A percentile compares a stretch with the other conserved stretches of the same genome.
These are phyloP conservation scores for Grigorovia jiainica DNA, from an alignment of 805 yeast genomes.

Conservation along the genomic window DNA sequence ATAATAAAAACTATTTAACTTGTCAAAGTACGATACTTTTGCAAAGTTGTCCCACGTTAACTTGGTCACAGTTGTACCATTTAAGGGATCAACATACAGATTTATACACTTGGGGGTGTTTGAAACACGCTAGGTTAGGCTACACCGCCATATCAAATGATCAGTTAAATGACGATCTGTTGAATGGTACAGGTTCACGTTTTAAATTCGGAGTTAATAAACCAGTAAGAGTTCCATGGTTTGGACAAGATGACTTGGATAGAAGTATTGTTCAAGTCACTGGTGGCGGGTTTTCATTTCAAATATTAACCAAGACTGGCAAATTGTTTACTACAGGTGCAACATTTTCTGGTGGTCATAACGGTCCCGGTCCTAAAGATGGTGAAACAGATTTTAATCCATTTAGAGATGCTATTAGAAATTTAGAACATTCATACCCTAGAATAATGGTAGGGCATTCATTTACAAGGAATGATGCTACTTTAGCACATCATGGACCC, in stretches of 20 bases:
- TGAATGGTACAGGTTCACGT: constrained; percentile 18
- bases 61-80: constrained; percentile 23
- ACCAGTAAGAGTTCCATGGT: constrained; percentile 27
- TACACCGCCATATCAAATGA: constrained; percentile 19
- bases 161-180: constrained; percentile 7
- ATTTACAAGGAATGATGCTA: constrained; percentile 10
- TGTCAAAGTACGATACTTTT: constrained; percentile 21
- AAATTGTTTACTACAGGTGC: constrained; percentile 46
- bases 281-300: constrained; percentile 59
- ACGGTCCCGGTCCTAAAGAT: constrained; percentile 33
- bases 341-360: constrained; percentile 33
- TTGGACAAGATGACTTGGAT: constrained; percentile 9
- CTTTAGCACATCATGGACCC: constrained; percentile 15
- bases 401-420: constrained; percentile 19
- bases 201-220: constrained; percentile 22
- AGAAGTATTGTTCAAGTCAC: constrained; percentile 30
- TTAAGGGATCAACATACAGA: constrained; percentile 14
- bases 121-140: constrained; percentile 26
- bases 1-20: constrained; percentile 15
- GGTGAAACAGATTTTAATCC: constrained; percentile 29
- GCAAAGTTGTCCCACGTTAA: constrained; percentile 8
- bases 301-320: constrained; percentile 48
- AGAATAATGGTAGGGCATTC: constrained; percentile 10
- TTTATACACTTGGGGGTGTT: constrained; percentile 28
- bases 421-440: constrained; percentile 17